A percentile compares a stretch with the other conserved stretches of the same genome.
Evolutionary conservation across 306 rosid genomes (phyloP).

Genomic region (Cyamopsis tetragonoloba): DNA sequence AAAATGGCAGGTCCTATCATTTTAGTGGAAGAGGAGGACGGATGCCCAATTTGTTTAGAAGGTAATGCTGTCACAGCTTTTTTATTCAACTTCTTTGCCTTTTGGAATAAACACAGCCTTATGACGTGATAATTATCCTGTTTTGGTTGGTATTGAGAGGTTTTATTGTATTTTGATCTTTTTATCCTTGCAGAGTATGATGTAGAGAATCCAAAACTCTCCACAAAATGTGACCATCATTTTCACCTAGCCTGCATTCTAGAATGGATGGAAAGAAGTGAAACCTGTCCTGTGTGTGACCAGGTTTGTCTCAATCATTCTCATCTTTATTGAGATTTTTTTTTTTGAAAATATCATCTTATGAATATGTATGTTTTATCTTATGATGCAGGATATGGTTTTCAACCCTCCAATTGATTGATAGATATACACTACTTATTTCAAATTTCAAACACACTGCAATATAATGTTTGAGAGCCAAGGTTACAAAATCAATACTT

Average conservation of each 20-base stretch:
- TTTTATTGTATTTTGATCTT: not conserved
- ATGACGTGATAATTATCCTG: conserved; percentile 10
- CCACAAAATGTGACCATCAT: conserved; percentile 77
- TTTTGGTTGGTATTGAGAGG: conserved; percentile 15
- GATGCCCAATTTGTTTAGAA: conserved; percentile 93
- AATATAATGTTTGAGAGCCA: conserved; percentile 33
- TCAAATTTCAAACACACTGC: conserved; percentile 15
- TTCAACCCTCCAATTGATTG: conserved; percentile 71
- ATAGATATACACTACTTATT: conserved; percentile 26
- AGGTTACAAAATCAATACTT: conserved; percentile 31
- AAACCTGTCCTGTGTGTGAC: conserved; percentile 84
- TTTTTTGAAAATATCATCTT: not conserved
- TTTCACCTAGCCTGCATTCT: conserved; percentile 98
- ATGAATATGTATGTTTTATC: not conserved
- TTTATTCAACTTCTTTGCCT: not conserved
- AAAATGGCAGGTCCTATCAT: conserved; percentile 47
- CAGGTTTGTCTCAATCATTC: conserved; percentile 49
- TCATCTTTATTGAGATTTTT: not conserved
- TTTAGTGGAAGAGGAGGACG: conserved; percentile 75
- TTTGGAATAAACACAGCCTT: not conserved
- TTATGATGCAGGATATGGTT: conserved; percentile 66
- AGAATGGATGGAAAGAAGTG: conserved; percentile 99
- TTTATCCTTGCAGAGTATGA: conserved; percentile 66
- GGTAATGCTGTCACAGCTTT: conserved; percentile 45
- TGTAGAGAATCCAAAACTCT: conserved; percentile 69